phyloP scores from a whole-genome alignment of 148 eudicot genomes.

The Vaccinium corymbosum region DNA sequence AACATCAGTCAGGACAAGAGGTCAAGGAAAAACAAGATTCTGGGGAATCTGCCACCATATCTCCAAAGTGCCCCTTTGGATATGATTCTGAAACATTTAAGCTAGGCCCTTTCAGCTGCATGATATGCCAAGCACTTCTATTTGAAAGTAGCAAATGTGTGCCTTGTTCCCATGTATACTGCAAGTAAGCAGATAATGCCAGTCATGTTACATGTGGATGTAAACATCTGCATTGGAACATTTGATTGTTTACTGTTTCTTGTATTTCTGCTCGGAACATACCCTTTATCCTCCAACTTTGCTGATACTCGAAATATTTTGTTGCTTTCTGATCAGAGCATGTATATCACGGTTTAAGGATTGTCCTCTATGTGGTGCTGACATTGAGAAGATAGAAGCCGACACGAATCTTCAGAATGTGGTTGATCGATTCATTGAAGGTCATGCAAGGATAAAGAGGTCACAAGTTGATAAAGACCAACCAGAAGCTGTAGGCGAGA shows the following conservation, averaged over 20 bases:
- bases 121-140: constrained; percentile 90
- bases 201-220: not conserved
- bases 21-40: constrained; percentile 49
- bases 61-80: constrained; percentile 91
- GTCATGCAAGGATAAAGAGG: constrained; percentile 96
- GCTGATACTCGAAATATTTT: constrained; percentile 7
- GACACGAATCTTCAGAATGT: constrained; percentile 75
- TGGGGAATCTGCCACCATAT: constrained; percentile 35
- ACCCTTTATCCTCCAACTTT: not conserved
- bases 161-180: constrained; percentile 83
- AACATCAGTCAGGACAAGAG: constrained; percentile 50
- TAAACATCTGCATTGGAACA: not conserved
- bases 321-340: constrained; percentile 38
- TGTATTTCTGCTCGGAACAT: not conserved
- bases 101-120: constrained; percentile 90
- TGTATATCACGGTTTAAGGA: constrained; percentile 89
- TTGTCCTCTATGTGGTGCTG: constrained; percentile 97
- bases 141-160: constrained; percentile 82
- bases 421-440: constrained; percentile 94
- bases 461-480: constrained; percentile 48
- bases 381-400: constrained; percentile 78
- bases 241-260: not conserved
- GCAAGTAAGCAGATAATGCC: constrained; percentile 67
- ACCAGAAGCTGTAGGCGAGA: constrained; percentile 49
- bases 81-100: constrained; percentile 89